Percentiles rank a stretch among this genome's conserved stretches.
Conservation (phyloP, 192 early-diverging fungal species). For the Coemansia sp. region DNA sequence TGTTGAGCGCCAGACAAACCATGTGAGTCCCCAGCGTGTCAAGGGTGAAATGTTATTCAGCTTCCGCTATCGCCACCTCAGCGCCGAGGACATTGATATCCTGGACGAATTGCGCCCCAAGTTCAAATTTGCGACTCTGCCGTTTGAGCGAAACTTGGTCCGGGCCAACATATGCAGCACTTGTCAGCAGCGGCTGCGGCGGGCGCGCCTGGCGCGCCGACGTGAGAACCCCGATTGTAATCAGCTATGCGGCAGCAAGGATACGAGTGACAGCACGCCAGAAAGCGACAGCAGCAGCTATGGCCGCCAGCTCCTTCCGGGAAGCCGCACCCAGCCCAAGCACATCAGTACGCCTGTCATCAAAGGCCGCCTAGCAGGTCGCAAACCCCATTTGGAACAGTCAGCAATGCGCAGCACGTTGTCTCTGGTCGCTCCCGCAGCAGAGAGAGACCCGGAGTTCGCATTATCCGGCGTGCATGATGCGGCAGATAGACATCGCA, state of each 20-base stretch:
- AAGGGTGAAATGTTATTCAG: conserved; percentile 41
- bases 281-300: no score
- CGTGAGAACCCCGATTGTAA: no score
- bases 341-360: no score
- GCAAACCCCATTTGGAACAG: no score
- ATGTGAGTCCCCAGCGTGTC: conserved; percentile 28
- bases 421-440: no score
- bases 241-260: no score
- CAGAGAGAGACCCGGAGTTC: not conserved
- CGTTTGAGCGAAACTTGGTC: conserved; percentile 31
- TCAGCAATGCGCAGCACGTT: conserved; percentile 26
- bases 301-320: no score
- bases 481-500: no score
- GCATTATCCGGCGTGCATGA: not conserved
- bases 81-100: conserved; percentile 41
- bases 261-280: no score
- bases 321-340: no score
- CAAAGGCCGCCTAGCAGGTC: no score
- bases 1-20: conserved; percentile 25
- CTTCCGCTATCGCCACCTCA: conserved; percentile 47
- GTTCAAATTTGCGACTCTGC: conserved; percentile 30
- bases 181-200: conserved; percentile 41
- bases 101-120: conserved; percentile 22
- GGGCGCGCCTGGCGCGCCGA: conserved; percentile 19
- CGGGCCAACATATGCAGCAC: conserved; percentile 49